Base-by-base conservation (phyloP, 352 stramenopile genomes). In the Nothophytophthora sp. region DNA sequence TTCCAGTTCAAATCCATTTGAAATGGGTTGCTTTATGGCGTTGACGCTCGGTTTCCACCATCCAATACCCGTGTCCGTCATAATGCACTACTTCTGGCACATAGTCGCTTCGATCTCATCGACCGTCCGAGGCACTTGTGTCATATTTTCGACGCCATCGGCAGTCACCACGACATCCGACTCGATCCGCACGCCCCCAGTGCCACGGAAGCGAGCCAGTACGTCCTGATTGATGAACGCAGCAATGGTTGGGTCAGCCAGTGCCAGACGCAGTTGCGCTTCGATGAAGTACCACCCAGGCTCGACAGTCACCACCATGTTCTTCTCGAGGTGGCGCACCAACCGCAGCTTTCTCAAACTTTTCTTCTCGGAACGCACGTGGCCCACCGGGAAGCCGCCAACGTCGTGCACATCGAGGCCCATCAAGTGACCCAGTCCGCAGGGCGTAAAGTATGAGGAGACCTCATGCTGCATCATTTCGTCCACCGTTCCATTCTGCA, bases 221-320 rank as follows among this genome's bases (percentile, higher is more conserved):
- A 92, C 74, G n/a, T 88, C 64, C 23, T 71, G 55, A 61, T 94
- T 90, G 34, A 95, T 67, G 55, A 86, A 96, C 23, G 86, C 82
- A 23, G 71, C 81, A 3, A 83, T 76, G 28, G 45, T 55, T 0
- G 72, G 66, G 58, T 97, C 79, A 2, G 64, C 68, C 5, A 99
- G 67, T 29, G 97, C 83, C 22, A 90, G 68, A 58, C 98, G 80
- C 38, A 99, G 63, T 51, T 98, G 76, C 27, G 85, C 84, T 46
- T 99, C 79, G 60, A 99, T 99, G 63, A 99, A 99, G 67, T 99
- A 99, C 70, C 96, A 98, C 1, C 97, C 97, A 0, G 97, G 97
- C 67, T 99, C 97, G 15, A 99, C 90, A 3, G 97, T 99, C 13
- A 99, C 57, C 34, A 96, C 79, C 90, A 98, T 98, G 55, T 94